phyloP scores from a whole-genome alignment of 1,284 basidiomycete species.

The Malassezia pachydermatis region DNA sequence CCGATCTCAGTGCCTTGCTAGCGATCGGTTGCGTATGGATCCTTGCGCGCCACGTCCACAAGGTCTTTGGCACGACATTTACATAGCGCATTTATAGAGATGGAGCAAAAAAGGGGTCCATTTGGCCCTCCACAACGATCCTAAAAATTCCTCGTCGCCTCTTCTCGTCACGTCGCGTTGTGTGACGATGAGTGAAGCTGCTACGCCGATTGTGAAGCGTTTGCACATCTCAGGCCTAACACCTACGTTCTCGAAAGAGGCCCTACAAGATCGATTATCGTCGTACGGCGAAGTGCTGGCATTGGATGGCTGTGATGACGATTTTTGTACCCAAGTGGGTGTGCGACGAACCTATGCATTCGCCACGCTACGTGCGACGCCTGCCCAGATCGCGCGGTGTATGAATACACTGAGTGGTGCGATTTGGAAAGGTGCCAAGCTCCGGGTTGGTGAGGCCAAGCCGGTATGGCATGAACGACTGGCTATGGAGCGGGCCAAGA shows the following conservation, averaged over 20 bases:
- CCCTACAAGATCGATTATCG: slow-evolving; percentile 28
- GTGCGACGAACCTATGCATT: slow-evolving; percentile 26
- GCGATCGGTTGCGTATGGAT: slow-evolving; percentile 23
- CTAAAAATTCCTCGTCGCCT: background rate
- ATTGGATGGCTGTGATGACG: slow-evolving; percentile 25
- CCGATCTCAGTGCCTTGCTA: slow-evolving; percentile 51
- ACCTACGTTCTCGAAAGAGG: slow-evolving; percentile 26
- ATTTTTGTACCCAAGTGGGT: slow-evolving; percentile 24
- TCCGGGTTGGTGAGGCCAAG: slow-evolving; percentile 37
- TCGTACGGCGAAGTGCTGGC: slow-evolving; percentile 30
- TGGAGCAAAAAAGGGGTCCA: no score
- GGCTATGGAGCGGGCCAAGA: slow-evolving; percentile 3
- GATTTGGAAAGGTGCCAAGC: slow-evolving; percentile 39
- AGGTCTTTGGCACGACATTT: slow-evolving; percentile 26
- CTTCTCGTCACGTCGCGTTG: background rate
- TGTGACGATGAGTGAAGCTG: slow-evolving; percentile 2
- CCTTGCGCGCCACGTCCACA: slow-evolving; percentile 24
- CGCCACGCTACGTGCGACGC: slow-evolving; percentile 27
- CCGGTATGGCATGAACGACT: slow-evolving; percentile 19
- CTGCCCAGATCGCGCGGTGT: slow-evolving; percentile 20
- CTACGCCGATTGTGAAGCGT: slow-evolving; percentile 16
- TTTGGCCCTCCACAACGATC: no score
- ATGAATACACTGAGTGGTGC: slow-evolving; percentile 34
- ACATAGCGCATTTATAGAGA: no score
- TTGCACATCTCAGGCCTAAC: slow-evolving; percentile 40